Evolutionary conservation across 441 rosid species (phyloP).

Genomic region (Aleurites moluccanus): DNA sequence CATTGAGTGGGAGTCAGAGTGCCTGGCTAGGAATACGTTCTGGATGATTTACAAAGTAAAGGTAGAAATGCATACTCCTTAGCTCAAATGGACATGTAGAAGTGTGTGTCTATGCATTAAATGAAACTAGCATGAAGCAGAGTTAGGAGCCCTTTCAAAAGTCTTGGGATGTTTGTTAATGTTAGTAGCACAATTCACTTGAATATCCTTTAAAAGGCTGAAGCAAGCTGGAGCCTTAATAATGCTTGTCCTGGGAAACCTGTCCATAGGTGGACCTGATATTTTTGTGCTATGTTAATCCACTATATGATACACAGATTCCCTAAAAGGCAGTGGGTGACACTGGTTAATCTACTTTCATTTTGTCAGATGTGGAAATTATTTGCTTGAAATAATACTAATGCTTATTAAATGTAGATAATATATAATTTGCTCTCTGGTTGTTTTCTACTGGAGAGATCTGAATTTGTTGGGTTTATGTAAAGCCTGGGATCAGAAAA

Average conservation of each 20-base stretch:
- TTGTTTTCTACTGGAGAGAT: constrained; percentile 1
- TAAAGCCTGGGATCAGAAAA: not conserved
- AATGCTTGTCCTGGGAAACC: not conserved
- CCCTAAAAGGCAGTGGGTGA: not conserved
- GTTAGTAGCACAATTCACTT: not conserved
- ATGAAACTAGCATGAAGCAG: not conserved
- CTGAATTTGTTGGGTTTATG: not conserved
- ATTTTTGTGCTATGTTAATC: not conserved
- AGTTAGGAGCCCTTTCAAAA: not conserved
- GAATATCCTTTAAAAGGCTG: not conserved
- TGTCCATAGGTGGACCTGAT: not conserved
- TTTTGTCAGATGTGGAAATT: not conserved
- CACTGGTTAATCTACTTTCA: not conserved
- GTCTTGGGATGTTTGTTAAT: not conserved
- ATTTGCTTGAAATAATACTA: not conserved
- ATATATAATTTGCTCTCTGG: not conserved
- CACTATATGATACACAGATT: not conserved
- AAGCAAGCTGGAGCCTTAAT: not conserved
- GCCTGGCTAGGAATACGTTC: not conserved
- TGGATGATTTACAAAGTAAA: not conserved
- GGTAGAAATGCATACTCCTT: not conserved
- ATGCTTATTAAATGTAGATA: not conserved
- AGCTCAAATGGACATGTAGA: not conserved
- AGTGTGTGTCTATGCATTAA: not conserved
- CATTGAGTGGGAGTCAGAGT: not conserved